A percentile compares a stretch with the other conserved stretches of the same genome.
phyloP scores from a whole-genome alignment of 2,329 filamentous ascomycete genomes.

The Fusarium neocosmosporiellum region DNA sequence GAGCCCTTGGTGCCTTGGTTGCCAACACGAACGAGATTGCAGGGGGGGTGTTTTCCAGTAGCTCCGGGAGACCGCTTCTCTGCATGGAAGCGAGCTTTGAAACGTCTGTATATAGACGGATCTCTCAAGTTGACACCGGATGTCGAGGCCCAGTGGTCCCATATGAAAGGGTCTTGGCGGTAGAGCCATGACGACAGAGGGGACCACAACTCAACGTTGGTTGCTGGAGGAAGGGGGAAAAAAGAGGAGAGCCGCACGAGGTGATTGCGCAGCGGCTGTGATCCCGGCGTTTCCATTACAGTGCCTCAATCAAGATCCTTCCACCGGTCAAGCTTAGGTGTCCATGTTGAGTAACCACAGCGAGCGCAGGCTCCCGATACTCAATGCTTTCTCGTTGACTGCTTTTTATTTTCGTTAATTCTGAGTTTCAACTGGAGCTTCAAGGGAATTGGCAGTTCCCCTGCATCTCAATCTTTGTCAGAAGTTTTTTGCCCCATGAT shows the following conservation, averaged over 20 bases:
- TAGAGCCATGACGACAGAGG: neutral
- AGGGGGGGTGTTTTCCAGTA: neutral
- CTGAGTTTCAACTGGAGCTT: neutral
- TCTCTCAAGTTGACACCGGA: neutral
- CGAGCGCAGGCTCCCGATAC: neutral
- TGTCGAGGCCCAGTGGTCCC: neutral
- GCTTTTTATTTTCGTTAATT: neutral
- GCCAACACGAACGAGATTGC: conserved; percentile 11
- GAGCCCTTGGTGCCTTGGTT: too few relatives aligned
- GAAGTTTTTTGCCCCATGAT: conserved; percentile 18
- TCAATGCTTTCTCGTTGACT: neutral
- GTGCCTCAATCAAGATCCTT: neutral
- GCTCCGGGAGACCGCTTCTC: neutral
- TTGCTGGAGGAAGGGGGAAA: neutral
- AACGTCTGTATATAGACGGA: neutral
- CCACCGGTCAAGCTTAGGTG: neutral
- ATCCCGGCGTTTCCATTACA: neutral
- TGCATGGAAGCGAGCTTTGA: neutral
- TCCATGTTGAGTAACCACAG: neutral
- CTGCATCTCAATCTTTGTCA: conserved; percentile 25
- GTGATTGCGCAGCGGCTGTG: conserved; percentile 11
- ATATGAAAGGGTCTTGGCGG: neutral
- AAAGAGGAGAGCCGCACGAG: conserved; percentile 21
- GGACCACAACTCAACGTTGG: neutral
- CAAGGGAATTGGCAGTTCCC: neutral